phyloP scores from a whole-genome alignment of 169 alveolate species.

The Amoebophrya sp. region DNA sequence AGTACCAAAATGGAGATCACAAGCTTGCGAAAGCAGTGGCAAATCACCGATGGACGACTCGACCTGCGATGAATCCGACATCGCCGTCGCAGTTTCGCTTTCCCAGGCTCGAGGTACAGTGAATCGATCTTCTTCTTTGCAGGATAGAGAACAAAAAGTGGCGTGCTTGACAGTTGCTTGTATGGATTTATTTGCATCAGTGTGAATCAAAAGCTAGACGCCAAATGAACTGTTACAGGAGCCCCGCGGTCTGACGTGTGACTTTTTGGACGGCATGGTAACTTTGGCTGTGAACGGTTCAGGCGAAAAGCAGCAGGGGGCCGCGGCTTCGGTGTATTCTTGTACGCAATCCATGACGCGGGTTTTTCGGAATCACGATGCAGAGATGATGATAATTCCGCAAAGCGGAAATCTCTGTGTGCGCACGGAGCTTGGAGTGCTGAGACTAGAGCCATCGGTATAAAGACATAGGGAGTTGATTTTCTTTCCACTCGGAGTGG shows the following conservation, averaged over 20 bases:
- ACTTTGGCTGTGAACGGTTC: constrained; percentile 66
- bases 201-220: not conserved
- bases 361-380: constrained; percentile 63
- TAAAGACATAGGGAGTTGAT: too few species aligned
- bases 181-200: too few species aligned
- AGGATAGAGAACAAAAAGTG: too few species aligned
- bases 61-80: not conserved
- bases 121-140: too few species aligned
- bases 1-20: not conserved
- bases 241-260: too few species aligned
- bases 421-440: constrained; percentile 54
- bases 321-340: constrained; percentile 57
- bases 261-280: constrained; percentile 58
- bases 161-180: too few species aligned
- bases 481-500: too few species aligned
- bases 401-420: constrained; percentile 56
- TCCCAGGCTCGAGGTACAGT: not conserved
- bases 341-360: constrained; percentile 58
- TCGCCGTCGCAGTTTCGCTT: not conserved
- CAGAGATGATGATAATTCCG: constrained; percentile 69
- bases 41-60: not conserved
- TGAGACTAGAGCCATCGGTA: constrained; percentile 31
- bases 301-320: constrained; percentile 59
- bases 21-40: not conserved
- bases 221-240: too few species aligned